Conservation (phyloP, 2,329 filamentous ascomycete species). For the Ciborinia camelliae region DNA sequence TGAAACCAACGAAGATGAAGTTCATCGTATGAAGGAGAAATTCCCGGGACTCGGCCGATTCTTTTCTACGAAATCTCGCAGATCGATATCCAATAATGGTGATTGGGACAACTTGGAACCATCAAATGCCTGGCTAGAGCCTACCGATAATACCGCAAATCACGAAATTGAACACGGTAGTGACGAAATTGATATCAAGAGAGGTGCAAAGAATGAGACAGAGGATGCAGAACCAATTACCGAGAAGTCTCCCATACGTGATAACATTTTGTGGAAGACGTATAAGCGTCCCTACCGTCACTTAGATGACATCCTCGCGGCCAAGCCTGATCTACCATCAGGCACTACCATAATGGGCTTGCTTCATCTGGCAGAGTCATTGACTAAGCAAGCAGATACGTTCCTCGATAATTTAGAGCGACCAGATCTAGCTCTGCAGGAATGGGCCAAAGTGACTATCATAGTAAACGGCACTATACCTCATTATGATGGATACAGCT, state of each 20-base stretch:
- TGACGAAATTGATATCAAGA: background rate
- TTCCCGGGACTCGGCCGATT: background rate
- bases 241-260: background rate
- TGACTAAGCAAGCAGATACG: background rate
- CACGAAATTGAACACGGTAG: background rate
- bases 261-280: background rate
- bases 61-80: background rate
- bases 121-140: background rate
- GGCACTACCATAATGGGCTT: background rate
- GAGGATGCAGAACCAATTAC: background rate
- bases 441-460: background rate
- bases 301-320: background rate
- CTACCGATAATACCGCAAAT: background rate
- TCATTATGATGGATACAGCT: background rate
- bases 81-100: background rate
- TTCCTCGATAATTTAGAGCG: constrained; percentile 7
- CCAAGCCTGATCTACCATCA: background rate
- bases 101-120: background rate
- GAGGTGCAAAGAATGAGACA: background rate
- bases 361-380: constrained; percentile 2
- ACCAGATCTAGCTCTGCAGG: constrained; percentile 11
- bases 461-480: background rate
- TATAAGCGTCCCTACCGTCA: constrained; percentile 2
- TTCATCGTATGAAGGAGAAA: background rate
- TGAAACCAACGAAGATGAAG: background rate